Evolutionary conservation across 176 grass and related monocot genomes (phyloP).

Genomic region (Chrysopogon serrulatus): DNA sequence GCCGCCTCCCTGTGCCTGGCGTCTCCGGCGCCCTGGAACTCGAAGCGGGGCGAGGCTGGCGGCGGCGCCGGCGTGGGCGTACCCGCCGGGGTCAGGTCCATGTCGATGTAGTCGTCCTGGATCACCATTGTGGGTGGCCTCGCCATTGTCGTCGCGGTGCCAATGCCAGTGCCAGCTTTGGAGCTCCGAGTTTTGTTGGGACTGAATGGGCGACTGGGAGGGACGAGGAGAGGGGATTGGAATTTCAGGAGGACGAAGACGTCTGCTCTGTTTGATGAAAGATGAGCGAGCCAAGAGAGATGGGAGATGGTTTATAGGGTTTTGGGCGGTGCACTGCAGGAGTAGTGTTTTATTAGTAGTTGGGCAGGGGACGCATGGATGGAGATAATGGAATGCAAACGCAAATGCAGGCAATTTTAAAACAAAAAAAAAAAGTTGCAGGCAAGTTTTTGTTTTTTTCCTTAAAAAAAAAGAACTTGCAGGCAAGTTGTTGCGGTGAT

Average conservation of each 20-base stretch:
- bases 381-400: background rate
- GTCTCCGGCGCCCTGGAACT: slow-evolving; percentile 47
- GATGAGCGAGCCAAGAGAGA: background rate
- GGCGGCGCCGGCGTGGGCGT: background rate
- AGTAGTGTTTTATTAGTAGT: background rate
- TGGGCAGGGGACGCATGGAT: background rate
- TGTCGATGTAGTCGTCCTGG: slow-evolving; percentile 88
- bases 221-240: background rate
- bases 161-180: background rate
- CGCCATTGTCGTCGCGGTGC: slow-evolving; percentile 21
- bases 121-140: slow-evolving; percentile 46
- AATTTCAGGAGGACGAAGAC: background rate
- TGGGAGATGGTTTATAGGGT: slow-evolving; percentile 33
- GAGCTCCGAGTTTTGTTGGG: background rate
- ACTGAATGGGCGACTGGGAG: too few species aligned
- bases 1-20: slow-evolving; percentile 1
- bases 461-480: too few species aligned
- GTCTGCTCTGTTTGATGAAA: background rate
- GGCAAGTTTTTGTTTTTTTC: background rate
- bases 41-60: slow-evolving; percentile 43
- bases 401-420: too few species aligned
- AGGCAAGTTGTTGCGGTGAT: background rate
- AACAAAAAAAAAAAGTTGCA: too few species aligned
- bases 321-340: background rate
- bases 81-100: slow-evolving; percentile 62